Evolutionary conservation across 495 filamentous ascomycete genomes (phyloP), one percentile per base, ranked within the genome.

Genomic region (Penicillium bialowiezense): DNA sequence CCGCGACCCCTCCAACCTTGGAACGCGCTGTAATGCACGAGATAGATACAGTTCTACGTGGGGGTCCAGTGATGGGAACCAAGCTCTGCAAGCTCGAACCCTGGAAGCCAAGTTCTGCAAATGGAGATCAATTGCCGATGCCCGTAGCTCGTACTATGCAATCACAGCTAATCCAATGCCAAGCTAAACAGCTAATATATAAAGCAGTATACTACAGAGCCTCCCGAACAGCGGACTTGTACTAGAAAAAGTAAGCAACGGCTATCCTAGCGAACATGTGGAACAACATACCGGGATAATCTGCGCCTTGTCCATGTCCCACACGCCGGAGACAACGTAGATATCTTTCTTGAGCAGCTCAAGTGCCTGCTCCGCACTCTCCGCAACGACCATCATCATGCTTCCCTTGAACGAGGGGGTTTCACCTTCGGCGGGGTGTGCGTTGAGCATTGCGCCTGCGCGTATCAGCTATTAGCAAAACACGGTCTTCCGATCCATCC

Each of bases 271-370:
- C n/a, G n/a, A n/a, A n/a, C n/a, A n/a, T n/a, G n/a, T n/a, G n/a
- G n/a, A n/a, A n/a, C n/a, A 41, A 65, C 68, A 53, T 61, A 76
- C 74, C 52, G 73, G 73, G 60, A 72, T 64, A 45, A 78, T 67
- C 57, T 76, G 67, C 32, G 87, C 85, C 61, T 88, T 91, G 14
- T 85, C 80, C 51, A 84, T 71, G 77, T 96, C 89, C 91, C 91
- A 96, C 12, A 97, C 88, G 0, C 80, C 85, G n/a, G 52, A 65
- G 43, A 60, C 69, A 14, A 72, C 69, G 59, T 96, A 96, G 6
- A 90, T 73, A 63, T 97, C 91, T 10, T 82, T 73, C 64, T 79
- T 78, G 38, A 97, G 58, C 7, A 76, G 56, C 61, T 85, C 73
- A 32, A 85, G 59, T 0, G 89, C 81, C 62, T 87, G 83, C 43